Evolutionary conservation across 2,329 filamentous ascomycete species (phyloP).

Genomic region (Pestalotiopsis sp.): DNA sequence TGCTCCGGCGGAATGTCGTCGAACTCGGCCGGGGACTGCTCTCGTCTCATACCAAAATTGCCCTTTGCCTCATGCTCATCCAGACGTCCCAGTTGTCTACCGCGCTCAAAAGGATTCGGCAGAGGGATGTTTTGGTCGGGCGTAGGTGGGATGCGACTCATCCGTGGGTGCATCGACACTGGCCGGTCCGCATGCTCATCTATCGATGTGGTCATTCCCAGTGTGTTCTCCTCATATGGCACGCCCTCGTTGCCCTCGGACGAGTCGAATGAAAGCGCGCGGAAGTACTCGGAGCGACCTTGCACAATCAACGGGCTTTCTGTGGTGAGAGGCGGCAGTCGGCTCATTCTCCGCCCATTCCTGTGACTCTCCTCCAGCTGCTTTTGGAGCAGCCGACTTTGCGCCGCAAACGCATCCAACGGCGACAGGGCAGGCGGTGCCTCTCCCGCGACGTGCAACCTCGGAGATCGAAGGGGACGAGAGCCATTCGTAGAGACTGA

Average conservation of each 20-base stretch:
- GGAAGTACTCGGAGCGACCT: constrained; percentile 79
- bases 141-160: constrained; percentile 64
- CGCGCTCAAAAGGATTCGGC: constrained; percentile 45
- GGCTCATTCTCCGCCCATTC: constrained; percentile 78
- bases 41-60: constrained; percentile 57
- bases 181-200: constrained; percentile 62
- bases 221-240: constrained; percentile 39
- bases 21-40: constrained; percentile 60
- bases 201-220: constrained; percentile 57
- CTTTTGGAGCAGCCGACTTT: constrained; percentile 84
- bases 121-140: constrained; percentile 51
- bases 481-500: constrained; percentile 48
- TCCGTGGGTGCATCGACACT: constrained; percentile 73
- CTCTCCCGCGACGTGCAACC: constrained; percentile 77
- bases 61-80: constrained; percentile 38
- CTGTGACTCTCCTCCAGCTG: constrained; percentile 81
- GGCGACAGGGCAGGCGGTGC: constrained; percentile 89
- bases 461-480: constrained; percentile 69
- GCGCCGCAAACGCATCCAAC: constrained; percentile 90
- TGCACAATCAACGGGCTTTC: constrained; percentile 78
- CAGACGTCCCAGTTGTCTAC: constrained; percentile 40
- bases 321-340: constrained; percentile 80
- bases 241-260: constrained; percentile 49
- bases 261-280: constrained; percentile 69
- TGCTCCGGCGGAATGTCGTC: constrained; percentile 34